Base-by-base conservation (phyloP, 148 eudicot genomes). In the Arctostaphylos glauca region DNA sequence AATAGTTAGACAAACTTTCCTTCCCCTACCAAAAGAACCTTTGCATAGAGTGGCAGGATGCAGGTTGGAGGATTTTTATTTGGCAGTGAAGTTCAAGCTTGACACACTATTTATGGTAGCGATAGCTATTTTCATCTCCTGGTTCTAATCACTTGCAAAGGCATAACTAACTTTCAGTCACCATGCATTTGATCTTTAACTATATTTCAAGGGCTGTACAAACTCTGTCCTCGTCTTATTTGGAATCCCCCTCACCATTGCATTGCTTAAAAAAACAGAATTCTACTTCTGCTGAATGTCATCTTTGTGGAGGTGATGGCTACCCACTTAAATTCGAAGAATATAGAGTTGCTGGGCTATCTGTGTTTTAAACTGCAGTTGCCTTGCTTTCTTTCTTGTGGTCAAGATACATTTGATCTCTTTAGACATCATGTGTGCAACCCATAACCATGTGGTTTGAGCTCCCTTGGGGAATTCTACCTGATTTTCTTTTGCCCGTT, bases 251-350 rank as follows among this genome's bases (percentile, higher is more conserved):
- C 74, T 71, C 48, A 13, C 74, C 74, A 6, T 71, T 71, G 21
- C 7, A n/a, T 48, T 73, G n/a, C 31, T n/a, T 73, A 18, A 19
- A 19, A 18, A 18, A 46, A 2, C 25, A 3, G 21, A 73, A 44
- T 79, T 19, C 55, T 60, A 5, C 9, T 54, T 21, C 70, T 41
- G 44, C 47, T 47, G 44, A 12, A 60, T 79, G 54, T 79, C 44
- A 78, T 78, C 43, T 78, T 55, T 56, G 49, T 77, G 43, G 47
- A 38, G 12, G 38, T 54, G 80, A 31, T 54, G 14, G n/a, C 81
- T 78, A n/a, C 70, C 52, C 25, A 56, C 52, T 58, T 43, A 52
- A 78, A 78, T 23, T 43, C 50, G 18, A 41, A 56, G 70, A 78
- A 19, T 9, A 18, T 44, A n/a, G 31, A n/a, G 70, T 56, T 25